Percentiles rank a stretch among this genome's conserved stretches.
Conservation (phyloP, 345 rosid genomes). For the Gossypium arboreum region DNA sequence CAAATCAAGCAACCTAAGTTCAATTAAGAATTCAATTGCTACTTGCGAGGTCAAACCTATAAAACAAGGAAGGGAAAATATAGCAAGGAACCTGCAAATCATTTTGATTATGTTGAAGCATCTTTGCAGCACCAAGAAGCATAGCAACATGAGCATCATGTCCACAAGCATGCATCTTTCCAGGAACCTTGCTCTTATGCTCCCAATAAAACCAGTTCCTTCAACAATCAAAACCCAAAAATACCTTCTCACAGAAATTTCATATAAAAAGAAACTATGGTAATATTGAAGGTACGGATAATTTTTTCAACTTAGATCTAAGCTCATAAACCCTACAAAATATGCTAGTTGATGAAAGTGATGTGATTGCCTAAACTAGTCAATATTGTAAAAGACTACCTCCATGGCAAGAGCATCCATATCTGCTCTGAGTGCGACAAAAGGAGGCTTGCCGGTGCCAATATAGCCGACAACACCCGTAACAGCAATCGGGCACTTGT, state of each 20-base stretch:
- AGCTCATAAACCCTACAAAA: not conserved
- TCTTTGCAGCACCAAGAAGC: slow-evolving; percentile 65
- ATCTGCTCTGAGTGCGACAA: slow-evolving; percentile 48
- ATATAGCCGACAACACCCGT: slow-evolving; percentile 48
- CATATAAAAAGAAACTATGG: not conserved
- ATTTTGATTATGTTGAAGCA: slow-evolving; percentile 33
- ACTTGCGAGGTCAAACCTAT: slow-evolving; percentile 27
- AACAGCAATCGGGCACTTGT: slow-evolving; percentile 41
- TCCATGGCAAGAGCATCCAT: slow-evolving; percentile 49
- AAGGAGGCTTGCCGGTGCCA: slow-evolving; percentile 48
- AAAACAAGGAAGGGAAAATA: not conserved
- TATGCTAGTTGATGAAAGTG: not conserved
- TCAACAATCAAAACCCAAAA: slow-evolving; percentile 10
- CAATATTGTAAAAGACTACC: slow-evolving; percentile 19
- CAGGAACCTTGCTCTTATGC: slow-evolving; percentile 49
- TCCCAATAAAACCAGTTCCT: slow-evolving; percentile 22
- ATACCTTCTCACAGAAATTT: not conserved
- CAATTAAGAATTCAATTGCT: not conserved
- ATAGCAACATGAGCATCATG: slow-evolving; percentile 61
- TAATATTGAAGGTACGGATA: not conserved
- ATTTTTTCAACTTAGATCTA: not conserved
- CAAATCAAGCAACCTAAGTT: not conserved
- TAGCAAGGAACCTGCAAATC: slow-evolving; percentile 33
- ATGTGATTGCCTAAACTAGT: not conserved
- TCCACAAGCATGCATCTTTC: slow-evolving; percentile 70